A percentile compares a stretch with the other conserved stretches of the same genome.
phyloP scores from a whole-genome alignment of 208 protist genomes.

The Plasmodiophora brassicae region DNA sequence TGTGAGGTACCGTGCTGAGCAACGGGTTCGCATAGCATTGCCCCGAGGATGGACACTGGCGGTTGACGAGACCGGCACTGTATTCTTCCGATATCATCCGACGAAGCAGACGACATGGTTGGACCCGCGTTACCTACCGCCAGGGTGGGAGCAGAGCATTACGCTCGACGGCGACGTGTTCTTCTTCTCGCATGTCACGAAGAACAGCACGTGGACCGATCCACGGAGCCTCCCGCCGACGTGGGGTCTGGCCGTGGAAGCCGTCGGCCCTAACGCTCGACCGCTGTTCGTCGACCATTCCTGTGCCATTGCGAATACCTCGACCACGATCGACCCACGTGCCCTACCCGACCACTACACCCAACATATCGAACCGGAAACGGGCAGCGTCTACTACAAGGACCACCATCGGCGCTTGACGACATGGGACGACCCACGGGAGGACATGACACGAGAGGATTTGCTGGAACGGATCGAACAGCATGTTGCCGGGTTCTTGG shows the following conservation, averaged over 20 bases:
- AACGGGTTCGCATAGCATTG: neutral
- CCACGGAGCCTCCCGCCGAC: neutral
- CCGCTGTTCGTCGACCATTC: neutral
- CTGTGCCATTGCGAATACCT: neutral
- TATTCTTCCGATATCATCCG: conserved; percentile 12
- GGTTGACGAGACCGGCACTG: neutral
- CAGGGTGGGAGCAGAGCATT: conserved; percentile 25
- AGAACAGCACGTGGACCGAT: conserved; percentile 7
- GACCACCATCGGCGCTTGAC: neutral
- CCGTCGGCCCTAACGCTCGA: neutral
- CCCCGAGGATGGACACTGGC: neutral
- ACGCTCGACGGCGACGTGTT: conserved; percentile 1
- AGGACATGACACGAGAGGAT: neutral
- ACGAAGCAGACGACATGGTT: conserved; percentile 15
- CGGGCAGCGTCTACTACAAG: conserved; percentile 11
- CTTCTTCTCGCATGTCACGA: neutral
- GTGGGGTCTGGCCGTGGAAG: conserved; percentile 4
- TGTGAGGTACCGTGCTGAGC: neutral
- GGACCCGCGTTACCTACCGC: neutral
- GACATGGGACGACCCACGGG: neutral
- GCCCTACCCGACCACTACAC: neutral
- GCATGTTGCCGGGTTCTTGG: neutral
- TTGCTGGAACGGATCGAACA: neutral
- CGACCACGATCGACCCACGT: neutral
- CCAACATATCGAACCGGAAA: neutral